phyloP scores from a whole-genome alignment of 1,139 yeast genomes.

The Saccharomyces uvarum region DNA sequence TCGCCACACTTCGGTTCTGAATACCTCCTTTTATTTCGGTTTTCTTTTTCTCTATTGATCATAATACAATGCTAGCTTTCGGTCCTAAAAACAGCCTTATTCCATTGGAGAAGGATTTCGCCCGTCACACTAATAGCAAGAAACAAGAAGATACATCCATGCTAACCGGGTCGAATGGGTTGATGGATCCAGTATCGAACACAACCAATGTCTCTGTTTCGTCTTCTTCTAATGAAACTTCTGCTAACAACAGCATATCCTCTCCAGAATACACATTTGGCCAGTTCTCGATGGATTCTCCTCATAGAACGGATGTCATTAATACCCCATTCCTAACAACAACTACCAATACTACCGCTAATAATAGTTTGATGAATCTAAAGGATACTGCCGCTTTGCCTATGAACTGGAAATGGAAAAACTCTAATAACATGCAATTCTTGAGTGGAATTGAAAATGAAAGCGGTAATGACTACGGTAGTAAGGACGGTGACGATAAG shows the following conservation, averaged over 20 bases:
- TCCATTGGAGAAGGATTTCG: not conserved
- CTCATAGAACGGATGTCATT: constrained; percentile 3
- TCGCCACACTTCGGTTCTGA: not conserved
- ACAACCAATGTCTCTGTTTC: constrained; percentile 7
- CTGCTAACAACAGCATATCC: constrained; percentile 4
- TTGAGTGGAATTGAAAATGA: not conserved
- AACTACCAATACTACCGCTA: constrained; percentile 7
- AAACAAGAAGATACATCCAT: not conserved
- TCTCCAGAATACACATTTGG: constrained; percentile 7
- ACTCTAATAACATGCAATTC: constrained; percentile 1
- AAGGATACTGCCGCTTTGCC: not conserved
- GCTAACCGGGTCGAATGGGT: not conserved
- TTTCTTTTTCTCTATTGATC: not conserved
- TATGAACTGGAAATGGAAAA: not conserved
- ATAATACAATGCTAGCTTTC: not conserved
- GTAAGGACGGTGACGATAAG: not conserved
- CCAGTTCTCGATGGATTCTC: constrained; percentile 5
- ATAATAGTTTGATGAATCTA: constrained; percentile 10
- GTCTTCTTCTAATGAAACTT: constrained; percentile 1
- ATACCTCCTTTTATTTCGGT: not conserved
- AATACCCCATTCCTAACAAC: constrained; percentile 2
- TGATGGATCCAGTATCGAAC: not conserved
- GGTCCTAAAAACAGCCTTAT: not conserved
- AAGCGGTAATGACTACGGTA: not conserved
- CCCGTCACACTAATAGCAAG: not conserved